Base-by-base conservation (phyloP, 805 yeast species). In the Cyberlindnera euphorbiiphila region DNA sequence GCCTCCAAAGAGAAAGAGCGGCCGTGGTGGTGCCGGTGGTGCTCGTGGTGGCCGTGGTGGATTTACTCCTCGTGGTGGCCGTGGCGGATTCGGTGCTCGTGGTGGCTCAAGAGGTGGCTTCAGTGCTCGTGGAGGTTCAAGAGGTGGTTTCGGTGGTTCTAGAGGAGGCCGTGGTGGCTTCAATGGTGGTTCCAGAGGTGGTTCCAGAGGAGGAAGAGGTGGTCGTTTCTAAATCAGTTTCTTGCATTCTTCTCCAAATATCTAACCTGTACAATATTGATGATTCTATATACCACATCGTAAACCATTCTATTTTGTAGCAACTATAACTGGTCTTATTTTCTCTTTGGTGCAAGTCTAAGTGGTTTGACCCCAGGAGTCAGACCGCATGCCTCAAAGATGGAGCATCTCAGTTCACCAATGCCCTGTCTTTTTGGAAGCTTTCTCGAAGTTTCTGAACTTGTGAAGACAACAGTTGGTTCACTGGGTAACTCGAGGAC, bases 1-100 rank as follows among this genome's bases (percentile, higher is more conserved):
- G 60, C 81, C 84, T 51, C 77, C 83, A 62, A 81, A 71, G 67
- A 80, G 77, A 70, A 71, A 80, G 64, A 69, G 77, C 54, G 68
- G 73, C 29, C 71, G 75, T 42, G 76, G 78, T 43, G 74, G 76
- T 30, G 73, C 76, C 25, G 69, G 72, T 39, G 65, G 71, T 22
- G 65, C 64, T 40, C 67, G 69, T 37, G 70, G 74, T 19, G 41
- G 73, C 28, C 71, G 74, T 41, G 76, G 78, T 42, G 74, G 75
- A 27, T 72, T 75, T 24, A 69, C 72, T 39, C 65, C 68, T 68
- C 37, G 73, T 37, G 66, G 71, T 28, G 67, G 72, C 35, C 66
- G 69, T 28, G 68, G 69, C 32, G 64, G 63, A 9, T 53, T 60
- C 33, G 55, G 65, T 31, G 65, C 11, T 32, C 24, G 33, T 31